Evolutionary conservation across 2,329 filamentous ascomycete genomes (phyloP).

Genomic region (Colletotrichum caudatum): DNA sequence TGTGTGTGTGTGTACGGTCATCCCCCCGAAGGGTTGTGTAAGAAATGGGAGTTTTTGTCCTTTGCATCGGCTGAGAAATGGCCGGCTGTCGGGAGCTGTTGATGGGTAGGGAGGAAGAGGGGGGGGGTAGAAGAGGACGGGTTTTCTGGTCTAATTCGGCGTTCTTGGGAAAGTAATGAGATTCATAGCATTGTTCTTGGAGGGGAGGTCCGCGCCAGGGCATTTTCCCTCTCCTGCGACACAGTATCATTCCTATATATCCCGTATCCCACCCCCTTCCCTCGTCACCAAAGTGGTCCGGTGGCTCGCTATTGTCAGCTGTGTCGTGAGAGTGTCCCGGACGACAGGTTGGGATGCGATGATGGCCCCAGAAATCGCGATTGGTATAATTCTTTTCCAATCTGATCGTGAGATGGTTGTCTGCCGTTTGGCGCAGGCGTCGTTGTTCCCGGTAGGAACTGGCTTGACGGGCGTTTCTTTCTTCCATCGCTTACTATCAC

Average conservation of each 20-base stretch:
- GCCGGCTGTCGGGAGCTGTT: not conserved
- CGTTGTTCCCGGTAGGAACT: not conserved
- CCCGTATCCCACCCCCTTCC: not conserved
- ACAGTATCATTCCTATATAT: constrained; percentile 12
- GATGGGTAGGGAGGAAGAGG: not conserved
- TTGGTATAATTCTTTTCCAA: not conserved
- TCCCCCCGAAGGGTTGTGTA: not conserved
- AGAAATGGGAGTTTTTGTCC: constrained; percentile 1
- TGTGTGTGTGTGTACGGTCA: not conserved
- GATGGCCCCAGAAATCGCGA: too few species aligned
- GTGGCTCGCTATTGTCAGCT: too few species aligned
- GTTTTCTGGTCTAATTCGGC: constrained; percentile 10
- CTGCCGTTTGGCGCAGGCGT: not conserved
- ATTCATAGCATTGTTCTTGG: constrained; percentile 15
- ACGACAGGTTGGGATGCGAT: not conserved
- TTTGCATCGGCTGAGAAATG: not conserved
- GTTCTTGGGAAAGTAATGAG: constrained; percentile 12
- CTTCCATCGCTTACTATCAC: not conserved
- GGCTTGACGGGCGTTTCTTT: not conserved
- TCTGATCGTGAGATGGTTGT: not conserved
- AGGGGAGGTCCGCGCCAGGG: not conserved
- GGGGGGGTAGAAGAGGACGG: not conserved
- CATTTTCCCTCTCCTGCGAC: not conserved
- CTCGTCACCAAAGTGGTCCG: not conserved
- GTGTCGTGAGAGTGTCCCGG: not conserved